These are phyloP conservation scores for Claviceps sorghi DNA, from an alignment of 2,329 filamentous ascomycete species.

Conservation along the genomic window DNA sequence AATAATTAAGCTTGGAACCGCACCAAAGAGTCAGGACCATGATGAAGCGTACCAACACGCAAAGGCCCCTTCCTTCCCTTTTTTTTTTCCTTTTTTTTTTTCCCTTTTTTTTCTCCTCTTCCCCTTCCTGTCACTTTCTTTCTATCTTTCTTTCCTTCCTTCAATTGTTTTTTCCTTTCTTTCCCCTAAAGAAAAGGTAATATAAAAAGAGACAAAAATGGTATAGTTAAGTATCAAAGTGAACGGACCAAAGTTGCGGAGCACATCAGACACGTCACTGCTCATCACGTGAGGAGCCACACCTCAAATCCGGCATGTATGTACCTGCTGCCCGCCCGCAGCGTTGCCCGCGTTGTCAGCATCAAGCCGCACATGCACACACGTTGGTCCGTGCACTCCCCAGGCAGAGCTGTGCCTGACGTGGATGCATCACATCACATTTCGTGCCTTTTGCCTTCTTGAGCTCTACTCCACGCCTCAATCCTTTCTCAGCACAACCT, in stretches of 20 bases:
- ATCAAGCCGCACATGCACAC: neutral
- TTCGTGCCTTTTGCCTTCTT: conserved; percentile 11
- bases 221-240: neutral
- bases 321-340: neutral
- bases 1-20: neutral
- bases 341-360: neutral
- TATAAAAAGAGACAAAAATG: too few relatives aligned
- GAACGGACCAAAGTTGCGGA: neutral
- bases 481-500: neutral
- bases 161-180: neutral
- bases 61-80: too few relatives aligned
- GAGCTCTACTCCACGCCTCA: neutral
- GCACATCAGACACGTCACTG: neutral
- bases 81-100: neutral
- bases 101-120: neutral
- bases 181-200: neutral
- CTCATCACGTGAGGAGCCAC: conserved; percentile 2
- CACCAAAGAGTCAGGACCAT: neutral
- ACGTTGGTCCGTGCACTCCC: conserved; percentile 3
- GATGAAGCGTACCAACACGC: too few relatives aligned
- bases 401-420: conserved; percentile 31
- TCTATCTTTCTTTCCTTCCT: neutral
- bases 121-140: neutral
- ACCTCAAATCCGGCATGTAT: neutral
- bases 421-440: conserved; percentile 21